Evolutionary conservation across 106 monocot genomes (phyloP).

Genomic region (Acorus calamus): DNA sequence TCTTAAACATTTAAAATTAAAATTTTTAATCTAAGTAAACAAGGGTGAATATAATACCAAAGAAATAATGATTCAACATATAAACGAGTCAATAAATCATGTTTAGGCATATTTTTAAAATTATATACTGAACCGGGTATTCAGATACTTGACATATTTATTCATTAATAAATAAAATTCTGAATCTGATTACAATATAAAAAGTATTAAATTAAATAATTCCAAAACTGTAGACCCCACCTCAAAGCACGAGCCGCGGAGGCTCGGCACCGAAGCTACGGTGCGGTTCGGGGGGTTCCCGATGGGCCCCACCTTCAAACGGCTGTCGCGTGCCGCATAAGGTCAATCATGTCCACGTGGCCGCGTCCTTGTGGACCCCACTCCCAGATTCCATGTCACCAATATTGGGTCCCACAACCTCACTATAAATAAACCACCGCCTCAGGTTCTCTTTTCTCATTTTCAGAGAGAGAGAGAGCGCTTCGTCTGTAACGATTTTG

Average conservation of each 20-base stretch:
- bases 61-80: too few relatives aligned
- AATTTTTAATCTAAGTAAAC: too few relatives aligned
- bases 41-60: too few relatives aligned
- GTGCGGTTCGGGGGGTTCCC: neutral
- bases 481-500: neutral
- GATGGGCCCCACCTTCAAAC: conserved; percentile 12
- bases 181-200: too few relatives aligned
- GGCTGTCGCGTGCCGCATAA: conserved; percentile 43
- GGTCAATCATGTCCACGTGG: neutral
- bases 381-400: neutral
- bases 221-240: too few relatives aligned
- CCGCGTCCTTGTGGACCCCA: neutral
- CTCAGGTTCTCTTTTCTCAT: neutral
- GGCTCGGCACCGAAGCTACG: conserved; percentile 8
- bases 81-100: too few relatives aligned
- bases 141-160: too few relatives aligned
- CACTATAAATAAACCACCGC: neutral
- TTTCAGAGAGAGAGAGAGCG: neutral
- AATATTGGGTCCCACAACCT: neutral
- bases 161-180: too few relatives aligned
- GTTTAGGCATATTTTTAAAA: too few relatives aligned
- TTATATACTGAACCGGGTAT: too few relatives aligned
- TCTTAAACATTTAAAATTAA: too few relatives aligned
- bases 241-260: conserved; percentile 2
- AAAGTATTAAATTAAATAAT: too few relatives aligned